A percentile compares a stretch with the other conserved stretches of the same genome.
Evolutionary conservation across 164 flowering plant genomes (phyloP).

Genomic region (Umbellularia californica): DNA sequence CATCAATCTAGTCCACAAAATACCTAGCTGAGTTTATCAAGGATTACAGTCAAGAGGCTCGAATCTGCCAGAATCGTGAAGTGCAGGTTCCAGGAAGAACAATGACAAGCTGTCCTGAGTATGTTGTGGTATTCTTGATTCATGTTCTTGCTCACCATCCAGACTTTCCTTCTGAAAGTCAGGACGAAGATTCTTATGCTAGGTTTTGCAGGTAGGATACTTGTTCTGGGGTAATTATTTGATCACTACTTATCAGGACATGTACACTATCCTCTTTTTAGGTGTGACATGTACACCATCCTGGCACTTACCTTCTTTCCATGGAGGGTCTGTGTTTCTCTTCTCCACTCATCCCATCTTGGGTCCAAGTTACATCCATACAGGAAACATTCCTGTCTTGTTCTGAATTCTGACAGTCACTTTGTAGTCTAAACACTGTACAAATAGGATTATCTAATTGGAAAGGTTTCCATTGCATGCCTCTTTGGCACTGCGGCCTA

Average conservation of each 20-base stretch:
- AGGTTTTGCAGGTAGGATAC: conserved; percentile 53
- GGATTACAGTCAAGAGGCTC: conserved; percentile 49
- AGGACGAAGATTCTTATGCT: conserved; percentile 49
- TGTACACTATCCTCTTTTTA: background rate
- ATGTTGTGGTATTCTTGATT: conserved; percentile 65
- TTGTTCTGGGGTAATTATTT: background rate
- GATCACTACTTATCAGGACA: background rate
- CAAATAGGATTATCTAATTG: background rate
- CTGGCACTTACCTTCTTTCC: too few relatives aligned
- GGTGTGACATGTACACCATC: too few relatives aligned
- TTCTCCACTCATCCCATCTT: too few relatives aligned
- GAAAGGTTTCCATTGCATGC: background rate
- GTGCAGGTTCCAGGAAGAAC: conserved; percentile 27
- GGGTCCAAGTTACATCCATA: too few relatives aligned
- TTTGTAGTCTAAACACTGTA: background rate
- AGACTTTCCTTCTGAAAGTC: conserved; percentile 48
- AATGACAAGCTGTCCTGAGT: conserved; percentile 55
- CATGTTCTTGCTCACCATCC: conserved; percentile 81
- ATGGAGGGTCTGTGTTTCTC: too few relatives aligned
- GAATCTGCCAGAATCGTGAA: conserved; percentile 26
- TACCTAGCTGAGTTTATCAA: conserved; percentile 67
- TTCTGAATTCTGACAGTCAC: background rate
- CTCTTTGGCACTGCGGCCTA: background rate
- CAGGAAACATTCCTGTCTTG: too few relatives aligned
- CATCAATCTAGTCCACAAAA: conserved; percentile 43